Base-by-base conservation (phyloP, 1,284 basidiomycete species). In the Puccinia horiana region DNA sequence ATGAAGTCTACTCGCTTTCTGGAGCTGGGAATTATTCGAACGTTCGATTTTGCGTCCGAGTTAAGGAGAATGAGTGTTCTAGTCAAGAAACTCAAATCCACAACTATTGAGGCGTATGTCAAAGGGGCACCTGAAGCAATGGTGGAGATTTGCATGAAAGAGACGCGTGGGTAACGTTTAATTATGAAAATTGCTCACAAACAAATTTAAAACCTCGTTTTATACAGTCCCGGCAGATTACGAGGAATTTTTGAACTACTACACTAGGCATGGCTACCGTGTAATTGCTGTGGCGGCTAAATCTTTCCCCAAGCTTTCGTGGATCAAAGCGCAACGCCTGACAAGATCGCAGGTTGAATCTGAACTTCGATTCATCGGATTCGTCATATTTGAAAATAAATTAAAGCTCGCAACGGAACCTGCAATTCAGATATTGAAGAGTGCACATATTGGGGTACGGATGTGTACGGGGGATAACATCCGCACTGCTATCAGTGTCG, bases 401-500 rank as follows among this genome's bases (percentile, higher is more conserved):
- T 89, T 99, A 83, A 99, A 99, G 87, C 91, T 93, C 6, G 95
- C 93, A 12, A 98, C 97, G 0, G 90, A 94, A 0, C 93, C 95
- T 26, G 95, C 94, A 29, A 98, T 99, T 82, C 93, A 94, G 83
- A 92, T 92, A 0, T 90, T 99, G 23, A 92, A 94, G 81, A 90
- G 91, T 14, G 97, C 97, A 0, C 94, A 98, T 88, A 90, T 99
- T 58, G 93, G 94, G 12, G 96, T 94, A 85, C 91, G 96, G 84
- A 99, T 99, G 97, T 96, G 98, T 81, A 99, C 97, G 0, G 97
- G 97, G 12, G 97, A 99, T 87, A 99, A 99, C 85, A 92, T 96
- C 44, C 90, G 97, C 61, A 99, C 97, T 0, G 97, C 97, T 1
- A 94, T 98, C 85, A 96, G 94, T 85, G 97, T 99, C 44, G 97